phyloP scores from a whole-genome alignment of 306 rosid species.

The Astragalus membranaceus region DNA sequence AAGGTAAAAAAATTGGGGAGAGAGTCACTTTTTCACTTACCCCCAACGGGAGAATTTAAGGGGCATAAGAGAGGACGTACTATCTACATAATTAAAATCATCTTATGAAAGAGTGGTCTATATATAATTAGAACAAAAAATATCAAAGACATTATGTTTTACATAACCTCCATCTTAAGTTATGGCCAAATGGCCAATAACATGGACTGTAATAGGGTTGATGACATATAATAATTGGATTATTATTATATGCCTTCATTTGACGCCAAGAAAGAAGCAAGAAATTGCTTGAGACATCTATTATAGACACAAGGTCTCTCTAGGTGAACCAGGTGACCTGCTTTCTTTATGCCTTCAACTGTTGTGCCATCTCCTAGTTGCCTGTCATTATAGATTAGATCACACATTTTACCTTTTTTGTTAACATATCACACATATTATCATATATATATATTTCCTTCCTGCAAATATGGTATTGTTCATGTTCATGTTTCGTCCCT shows the following conservation, averaged over 20 bases:
- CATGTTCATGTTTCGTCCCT: too few species aligned
- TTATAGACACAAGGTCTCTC: slow-evolving; percentile 57
- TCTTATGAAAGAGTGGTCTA: background rate
- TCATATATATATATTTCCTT: too few species aligned
- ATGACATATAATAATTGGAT: background rate
- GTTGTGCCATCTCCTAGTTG: slow-evolving; percentile 55
- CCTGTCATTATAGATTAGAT: slow-evolving; percentile 13
- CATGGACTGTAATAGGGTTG: too few species aligned
- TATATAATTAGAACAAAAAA: background rate
- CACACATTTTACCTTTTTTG: background rate
- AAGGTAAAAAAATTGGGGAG: too few species aligned
- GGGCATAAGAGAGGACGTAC: background rate
- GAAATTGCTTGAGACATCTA: slow-evolving; percentile 25
- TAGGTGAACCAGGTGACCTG: slow-evolving; percentile 80
- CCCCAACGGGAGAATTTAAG: too few species aligned
- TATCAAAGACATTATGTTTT: background rate
- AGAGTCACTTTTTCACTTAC: too few species aligned
- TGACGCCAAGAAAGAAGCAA: slow-evolving; percentile 19
- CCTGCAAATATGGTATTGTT: too few species aligned
- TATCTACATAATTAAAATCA: background rate
- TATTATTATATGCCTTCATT: background rate
- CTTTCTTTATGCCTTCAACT: slow-evolving; percentile 47
- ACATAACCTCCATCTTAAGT: background rate
- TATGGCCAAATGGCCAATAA: background rate
- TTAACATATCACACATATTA: too few species aligned